phyloP scores from a whole-genome alignment of 768 basidiomycete genomes.

The Tricholoma saponaceum region DNA sequence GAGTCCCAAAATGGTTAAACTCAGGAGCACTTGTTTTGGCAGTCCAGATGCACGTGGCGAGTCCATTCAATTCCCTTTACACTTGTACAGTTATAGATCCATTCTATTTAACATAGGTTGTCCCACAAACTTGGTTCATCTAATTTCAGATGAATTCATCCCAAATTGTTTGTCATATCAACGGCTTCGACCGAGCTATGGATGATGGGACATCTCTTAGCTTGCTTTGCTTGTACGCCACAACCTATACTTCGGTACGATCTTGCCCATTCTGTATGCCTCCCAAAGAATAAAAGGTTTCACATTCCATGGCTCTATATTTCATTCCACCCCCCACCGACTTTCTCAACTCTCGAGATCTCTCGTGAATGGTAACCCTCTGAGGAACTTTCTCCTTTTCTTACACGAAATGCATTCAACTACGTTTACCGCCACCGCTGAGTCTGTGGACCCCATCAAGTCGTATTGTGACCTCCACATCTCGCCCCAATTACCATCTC shows the following conservation, averaged over 20 bases:
- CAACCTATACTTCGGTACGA: slow-evolving; percentile 21
- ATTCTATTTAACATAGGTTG: slow-evolving; percentile 2
- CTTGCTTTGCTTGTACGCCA: slow-evolving; percentile 21
- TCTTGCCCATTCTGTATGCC: slow-evolving; percentile 18
- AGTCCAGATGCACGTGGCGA: slow-evolving; percentile 3
- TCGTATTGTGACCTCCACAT: not conserved
- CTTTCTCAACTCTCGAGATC: slow-evolving; percentile 10
- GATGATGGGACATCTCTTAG: slow-evolving; percentile 25
- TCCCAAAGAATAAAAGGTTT: slow-evolving; percentile 30
- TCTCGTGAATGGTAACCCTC: no score
- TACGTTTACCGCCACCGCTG: slow-evolving; percentile 6
- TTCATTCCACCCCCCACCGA: slow-evolving; percentile 17
- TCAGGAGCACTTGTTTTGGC: not conserved
- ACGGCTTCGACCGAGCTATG: slow-evolving; percentile 34
- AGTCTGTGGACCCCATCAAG: slow-evolving; percentile 13
- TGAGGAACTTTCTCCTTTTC: not conserved
- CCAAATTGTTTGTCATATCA: slow-evolving; percentile 31
- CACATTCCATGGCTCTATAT: slow-evolving; percentile 13
- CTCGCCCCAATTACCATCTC: slow-evolving; percentile 4
- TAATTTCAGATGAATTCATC: slow-evolving; percentile 5
- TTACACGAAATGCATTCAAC: slow-evolving; percentile 21
- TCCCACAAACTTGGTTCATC: slow-evolving; percentile 2
- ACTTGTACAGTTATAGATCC: slow-evolving; percentile 6
- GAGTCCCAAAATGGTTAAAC: not conserved
- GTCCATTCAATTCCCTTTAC: slow-evolving; percentile 9